A percentile compares a stretch with the other conserved stretches of the same genome.
phyloP scores from a whole-genome alignment of 169 alveolate genomes.

The Eimeria nieschulzi region DNA sequence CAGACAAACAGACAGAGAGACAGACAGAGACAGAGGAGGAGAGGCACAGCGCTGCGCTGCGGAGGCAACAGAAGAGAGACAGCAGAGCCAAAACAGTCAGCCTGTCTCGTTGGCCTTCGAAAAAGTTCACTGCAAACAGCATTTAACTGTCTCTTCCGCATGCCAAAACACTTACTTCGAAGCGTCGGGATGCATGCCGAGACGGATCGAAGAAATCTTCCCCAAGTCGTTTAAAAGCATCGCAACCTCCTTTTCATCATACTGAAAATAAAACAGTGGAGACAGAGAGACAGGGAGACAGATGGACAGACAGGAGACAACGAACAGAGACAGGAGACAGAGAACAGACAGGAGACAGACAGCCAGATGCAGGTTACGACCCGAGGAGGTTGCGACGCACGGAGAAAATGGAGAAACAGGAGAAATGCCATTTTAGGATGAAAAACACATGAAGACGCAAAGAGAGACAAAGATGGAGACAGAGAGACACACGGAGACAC shows the following conservation, averaged over 20 bases:
- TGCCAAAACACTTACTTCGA: neutral
- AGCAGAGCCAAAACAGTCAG: too few relatives aligned
- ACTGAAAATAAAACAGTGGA: neutral
- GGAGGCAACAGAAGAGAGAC: too few relatives aligned
- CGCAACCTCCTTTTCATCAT: slow-evolving; percentile 19
- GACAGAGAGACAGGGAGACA: neutral
- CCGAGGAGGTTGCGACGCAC: neutral
- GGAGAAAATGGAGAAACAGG: too few relatives aligned
- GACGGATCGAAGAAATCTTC: neutral
- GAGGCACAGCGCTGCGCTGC: too few relatives aligned
- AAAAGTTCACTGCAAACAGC: too few relatives aligned
- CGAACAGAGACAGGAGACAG: neutral
- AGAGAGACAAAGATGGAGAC: neutral
- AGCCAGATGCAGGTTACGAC: neutral
- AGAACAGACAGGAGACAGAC: neutral
- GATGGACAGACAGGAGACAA: neutral
- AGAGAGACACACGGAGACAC: neutral
- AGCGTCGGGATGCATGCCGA: neutral
- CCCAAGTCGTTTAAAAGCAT: slow-evolving; percentile 36
- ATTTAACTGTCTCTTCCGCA: too few relatives aligned
- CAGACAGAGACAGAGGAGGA: too few relatives aligned
- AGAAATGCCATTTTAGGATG: too few relatives aligned
- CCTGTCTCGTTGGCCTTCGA: too few relatives aligned
- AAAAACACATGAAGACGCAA: neutral
- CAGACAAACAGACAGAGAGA: neutral